phyloP scores from a whole-genome alignment of 2,329 filamentous ascomycete species.

The Trichoderma citrinoviride region DNA sequence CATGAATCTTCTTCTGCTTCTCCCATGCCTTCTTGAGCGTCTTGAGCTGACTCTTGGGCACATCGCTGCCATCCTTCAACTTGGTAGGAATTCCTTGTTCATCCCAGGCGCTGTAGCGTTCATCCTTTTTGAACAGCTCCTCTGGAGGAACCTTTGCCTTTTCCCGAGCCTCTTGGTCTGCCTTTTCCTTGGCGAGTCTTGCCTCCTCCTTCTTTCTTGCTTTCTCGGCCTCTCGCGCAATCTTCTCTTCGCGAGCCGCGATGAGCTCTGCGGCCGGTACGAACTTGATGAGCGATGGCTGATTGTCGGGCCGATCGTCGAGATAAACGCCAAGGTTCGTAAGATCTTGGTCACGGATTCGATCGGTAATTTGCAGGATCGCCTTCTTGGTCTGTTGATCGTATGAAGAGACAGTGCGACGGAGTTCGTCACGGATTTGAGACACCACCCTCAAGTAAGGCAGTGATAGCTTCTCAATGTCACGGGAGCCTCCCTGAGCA shows the following conservation, averaged over 20 bases:
- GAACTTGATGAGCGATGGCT: constrained; percentile 71
- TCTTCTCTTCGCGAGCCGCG: constrained; percentile 58
- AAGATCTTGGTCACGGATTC: constrained; percentile 75
- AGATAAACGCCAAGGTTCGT: constrained; percentile 83
- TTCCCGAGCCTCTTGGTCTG: constrained; percentile 53
- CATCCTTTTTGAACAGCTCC: constrained; percentile 57
- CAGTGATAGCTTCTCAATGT: constrained; percentile 52
- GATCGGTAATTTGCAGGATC: constrained; percentile 73
- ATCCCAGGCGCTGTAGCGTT: constrained; percentile 73
- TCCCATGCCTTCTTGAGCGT: constrained; percentile 89
- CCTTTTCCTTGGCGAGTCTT: constrained; percentile 48
- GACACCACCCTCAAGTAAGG: constrained; percentile 57
- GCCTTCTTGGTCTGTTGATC: constrained; percentile 60
- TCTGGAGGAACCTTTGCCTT: constrained; percentile 56
- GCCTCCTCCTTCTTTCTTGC: constrained; percentile 55
- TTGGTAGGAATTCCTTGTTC: constrained; percentile 75
- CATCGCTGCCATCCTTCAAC: constrained; percentile 72
- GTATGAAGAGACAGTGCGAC: constrained; percentile 49
- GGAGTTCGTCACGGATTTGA: constrained; percentile 60
- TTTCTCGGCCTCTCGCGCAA: constrained; percentile 60
- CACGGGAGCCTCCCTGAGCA: constrained; percentile 45
- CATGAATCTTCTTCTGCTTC: constrained; percentile 80
- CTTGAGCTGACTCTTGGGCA: constrained; percentile 77
- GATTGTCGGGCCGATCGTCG: constrained; percentile 69
- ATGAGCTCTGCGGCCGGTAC: constrained; percentile 57